Conservation (phyloP, 169 alveolate species). For the Plasmodium berghei region DNA sequence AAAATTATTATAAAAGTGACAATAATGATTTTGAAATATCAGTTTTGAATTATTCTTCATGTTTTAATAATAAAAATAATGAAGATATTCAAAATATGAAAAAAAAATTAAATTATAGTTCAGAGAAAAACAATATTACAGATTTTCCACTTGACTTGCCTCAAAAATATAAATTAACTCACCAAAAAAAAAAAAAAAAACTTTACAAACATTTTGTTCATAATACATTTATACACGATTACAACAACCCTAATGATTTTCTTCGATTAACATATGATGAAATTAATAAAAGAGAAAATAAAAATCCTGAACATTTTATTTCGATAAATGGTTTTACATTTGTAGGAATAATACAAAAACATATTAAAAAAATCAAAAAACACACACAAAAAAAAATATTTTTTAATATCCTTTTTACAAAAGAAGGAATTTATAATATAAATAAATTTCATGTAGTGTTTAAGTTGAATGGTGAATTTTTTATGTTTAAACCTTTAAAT, state of each 20-base stretch:
- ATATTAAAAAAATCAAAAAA: conserved; percentile 56
- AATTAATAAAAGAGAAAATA: not conserved
- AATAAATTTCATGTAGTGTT: conserved; percentile 51
- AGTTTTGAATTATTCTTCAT: not conserved
- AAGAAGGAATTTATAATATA: conserved; percentile 64
- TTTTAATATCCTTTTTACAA: conserved; percentile 49
- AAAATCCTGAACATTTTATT: conserved; percentile 13
- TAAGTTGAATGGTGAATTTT: conserved; percentile 15
- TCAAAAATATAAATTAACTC: not conserved
- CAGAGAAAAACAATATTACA: not conserved
- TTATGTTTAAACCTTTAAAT: conserved; percentile 47
- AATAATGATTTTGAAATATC: conserved; percentile 17
- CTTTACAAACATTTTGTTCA: conserved; percentile 15
- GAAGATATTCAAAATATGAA: not conserved
- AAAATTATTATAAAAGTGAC: conserved; percentile 10
- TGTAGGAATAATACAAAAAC: conserved; percentile 43
- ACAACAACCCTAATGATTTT: not conserved
- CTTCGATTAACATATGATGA: not conserved
- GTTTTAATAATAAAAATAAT: not conserved
- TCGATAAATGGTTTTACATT: conserved; percentile 36
- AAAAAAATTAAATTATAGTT: not conserved
- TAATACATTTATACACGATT: conserved; percentile 13
- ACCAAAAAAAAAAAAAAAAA: conserved; percentile 7
- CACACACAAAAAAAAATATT: conserved; percentile 36
- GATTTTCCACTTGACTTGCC: not conserved